Percentiles rank a stretch among this genome's conserved stretches.
phyloP scores from a whole-genome alignment of 495 filamentous ascomycete genomes.

The Neurospora sp. region DNA sequence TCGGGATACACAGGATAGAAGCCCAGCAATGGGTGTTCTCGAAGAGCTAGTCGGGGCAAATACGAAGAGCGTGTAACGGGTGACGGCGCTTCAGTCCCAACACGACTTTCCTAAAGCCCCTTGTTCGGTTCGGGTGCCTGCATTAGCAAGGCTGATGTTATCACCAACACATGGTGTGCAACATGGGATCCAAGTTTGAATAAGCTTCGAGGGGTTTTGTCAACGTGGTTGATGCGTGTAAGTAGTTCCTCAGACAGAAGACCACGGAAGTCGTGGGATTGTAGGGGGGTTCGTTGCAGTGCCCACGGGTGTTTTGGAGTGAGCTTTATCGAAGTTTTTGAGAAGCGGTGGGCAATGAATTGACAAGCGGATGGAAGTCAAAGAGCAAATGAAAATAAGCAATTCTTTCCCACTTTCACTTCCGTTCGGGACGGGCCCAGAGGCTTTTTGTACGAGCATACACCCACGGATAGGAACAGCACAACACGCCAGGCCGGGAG shows the following conservation, averaged over 20 bases:
- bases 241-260: neutral
- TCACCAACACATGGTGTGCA: neutral
- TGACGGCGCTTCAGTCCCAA: conserved; percentile 8
- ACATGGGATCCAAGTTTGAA: neutral
- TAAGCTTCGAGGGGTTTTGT: neutral
- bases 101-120: neutral
- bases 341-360: neutral
- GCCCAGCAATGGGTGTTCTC: neutral
- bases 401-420: neutral
- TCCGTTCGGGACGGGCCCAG: neutral
- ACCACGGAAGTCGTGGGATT: neutral
- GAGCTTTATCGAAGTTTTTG: neutral
- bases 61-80: conserved; percentile 23
- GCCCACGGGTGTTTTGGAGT: neutral
- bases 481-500: neutral
- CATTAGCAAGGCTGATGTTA: conserved; percentile 14
- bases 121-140: conserved; percentile 14
- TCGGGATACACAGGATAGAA: neutral
- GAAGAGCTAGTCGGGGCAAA: conserved; percentile 1
- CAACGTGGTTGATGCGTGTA: neutral
- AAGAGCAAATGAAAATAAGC: neutral
- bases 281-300: neutral
- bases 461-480: neutral
- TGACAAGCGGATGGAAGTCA: neutral
- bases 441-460: neutral